Evolutionary conservation across 2,329 filamentous ascomycete species (phyloP), one percentile per base, ranked within the genome.

Genomic region (Fusarium algeriense): DNA sequence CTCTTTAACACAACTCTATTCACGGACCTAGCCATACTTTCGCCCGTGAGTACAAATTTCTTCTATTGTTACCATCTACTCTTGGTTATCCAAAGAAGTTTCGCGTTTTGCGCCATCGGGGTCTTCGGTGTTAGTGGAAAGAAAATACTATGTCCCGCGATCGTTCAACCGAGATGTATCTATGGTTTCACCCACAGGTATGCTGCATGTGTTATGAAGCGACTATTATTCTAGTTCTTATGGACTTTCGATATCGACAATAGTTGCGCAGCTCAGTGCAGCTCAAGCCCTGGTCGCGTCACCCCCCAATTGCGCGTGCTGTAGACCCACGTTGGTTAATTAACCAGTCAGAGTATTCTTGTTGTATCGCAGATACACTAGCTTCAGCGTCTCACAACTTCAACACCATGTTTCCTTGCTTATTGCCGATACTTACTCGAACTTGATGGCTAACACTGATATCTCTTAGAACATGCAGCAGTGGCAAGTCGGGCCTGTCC

Each of bases 401-500:
- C 19, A 54, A 61, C 35, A 56, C 58, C 43, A 53, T 65, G 49
- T 58, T 69, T 48, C 63, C 48, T 66, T 58, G 54, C 64, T 45
- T 68, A 26, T 45, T 44, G 55, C 60, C 43, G 40, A 60, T 56
- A 35, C n/a, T 53, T 40, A n/a, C 32, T 13, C 20, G 41, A 60
- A 28, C 32, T 17, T 41, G 54, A 48, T 53, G 48, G 69, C 74
- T 75, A 69, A 80, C 61, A 69, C 75, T 76, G 35, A 43, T 56
- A 45, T 74, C 73, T 60, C 54, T 62, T 63, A 88, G 86, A 85
- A 81, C 81, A 89, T 89, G 87, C 85, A 89, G 83, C 86, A 88
- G 81, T 89, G 87, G 87, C 85, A 88, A 81, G 85, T 89, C 80
- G 86, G 86, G 82, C 86, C 86, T 75, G 84, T 89, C 81, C 86